phyloP scores from a whole-genome alignment of 345 rosid genomes.

The Syzygium aqueum region DNA sequence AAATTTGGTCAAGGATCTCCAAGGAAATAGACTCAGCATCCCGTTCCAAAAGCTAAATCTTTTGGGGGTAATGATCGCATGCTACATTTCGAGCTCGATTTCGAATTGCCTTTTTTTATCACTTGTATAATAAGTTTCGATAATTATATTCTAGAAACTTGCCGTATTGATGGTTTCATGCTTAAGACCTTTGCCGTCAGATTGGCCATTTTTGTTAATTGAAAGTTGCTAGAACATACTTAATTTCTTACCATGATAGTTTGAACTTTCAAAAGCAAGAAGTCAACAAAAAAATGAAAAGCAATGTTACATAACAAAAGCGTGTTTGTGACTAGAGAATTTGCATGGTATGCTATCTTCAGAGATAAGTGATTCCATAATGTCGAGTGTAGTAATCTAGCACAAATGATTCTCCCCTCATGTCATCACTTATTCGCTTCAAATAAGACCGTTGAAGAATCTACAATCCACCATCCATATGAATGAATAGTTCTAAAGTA shows the following conservation, averaged over 20 bases:
- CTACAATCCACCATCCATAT: neutral
- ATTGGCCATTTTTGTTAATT: neutral
- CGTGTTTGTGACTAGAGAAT: rapidly evolving
- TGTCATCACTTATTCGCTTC: neutral
- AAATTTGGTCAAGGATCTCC: neutral
- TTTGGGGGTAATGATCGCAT: neutral
- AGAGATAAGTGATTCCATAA: neutral
- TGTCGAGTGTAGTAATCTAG: rapidly evolving
- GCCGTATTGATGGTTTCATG: neutral
- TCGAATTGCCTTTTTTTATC: neutral
- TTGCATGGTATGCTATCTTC: rapidly evolving
- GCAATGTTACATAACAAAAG: neutral
- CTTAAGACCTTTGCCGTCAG: neutral
- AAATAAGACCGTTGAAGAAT: neutral
- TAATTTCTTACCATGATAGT: neutral
- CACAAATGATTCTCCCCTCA: neutral
- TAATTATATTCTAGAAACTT: neutral
- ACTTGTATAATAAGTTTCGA: neutral
- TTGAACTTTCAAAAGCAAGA: neutral
- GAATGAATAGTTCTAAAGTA: neutral
- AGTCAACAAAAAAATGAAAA: rapidly evolving
- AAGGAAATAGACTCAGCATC: neutral
- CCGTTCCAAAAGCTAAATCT: neutral
- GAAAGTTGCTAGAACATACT: neutral
- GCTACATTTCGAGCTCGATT: neutral